Percentiles rank a stretch among this genome's conserved stretches.
Conservation (phyloP, 2,329 filamentous ascomycete genomes). For the Cladosporium sphaerospermum region DNA sequence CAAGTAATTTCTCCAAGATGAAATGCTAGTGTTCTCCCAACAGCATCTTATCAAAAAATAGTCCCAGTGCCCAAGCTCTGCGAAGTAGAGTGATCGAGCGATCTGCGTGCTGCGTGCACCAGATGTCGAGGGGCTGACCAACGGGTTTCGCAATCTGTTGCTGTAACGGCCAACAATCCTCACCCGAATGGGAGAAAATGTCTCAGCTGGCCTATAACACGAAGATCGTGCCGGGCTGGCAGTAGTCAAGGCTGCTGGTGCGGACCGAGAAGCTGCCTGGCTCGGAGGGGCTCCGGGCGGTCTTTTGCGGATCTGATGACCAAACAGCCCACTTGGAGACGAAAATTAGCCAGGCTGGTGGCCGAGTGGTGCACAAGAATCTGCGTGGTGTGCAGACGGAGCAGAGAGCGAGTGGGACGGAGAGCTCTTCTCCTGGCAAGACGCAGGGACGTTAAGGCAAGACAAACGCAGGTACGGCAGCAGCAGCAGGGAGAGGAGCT, state of each 20-base stretch:
- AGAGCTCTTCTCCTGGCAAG: conserved; percentile 7
- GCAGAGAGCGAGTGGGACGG: background rate
- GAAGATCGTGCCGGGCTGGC: conserved; percentile 6
- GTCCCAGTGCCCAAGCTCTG: conserved; percentile 6
- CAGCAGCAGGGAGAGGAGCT: conserved; percentile 1
- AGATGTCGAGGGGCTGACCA: conserved; percentile 11
- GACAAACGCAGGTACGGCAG: conserved; percentile 10
- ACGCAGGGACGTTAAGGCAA: conserved; percentile 7
- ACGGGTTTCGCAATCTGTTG: conserved; percentile 10
- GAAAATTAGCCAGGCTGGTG: conserved; percentile 1
- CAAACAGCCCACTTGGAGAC: conserved; percentile 5
- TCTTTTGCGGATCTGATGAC: conserved; percentile 11
- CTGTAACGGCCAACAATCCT: conserved; percentile 4
- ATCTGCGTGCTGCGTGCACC: conserved; percentile 5
- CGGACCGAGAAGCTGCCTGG: conserved; percentile 12
- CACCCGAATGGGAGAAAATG: conserved; percentile 5
- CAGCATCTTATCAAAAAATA: conserved; percentile 10
- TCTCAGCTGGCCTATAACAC: conserved; percentile 10
- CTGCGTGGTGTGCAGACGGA: background rate
- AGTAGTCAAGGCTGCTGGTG: conserved; percentile 2
- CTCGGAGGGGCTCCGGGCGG: conserved; percentile 9
- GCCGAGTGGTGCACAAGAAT: conserved; percentile 1
- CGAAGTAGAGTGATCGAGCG: background rate
- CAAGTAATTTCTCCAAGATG: conserved; percentile 11
- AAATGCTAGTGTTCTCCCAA: conserved; percentile 8